These are phyloP conservation scores for Amanita thiersii DNA, from an alignment of 768 basidiomycete genomes.

Conservation along the genomic window DNA sequence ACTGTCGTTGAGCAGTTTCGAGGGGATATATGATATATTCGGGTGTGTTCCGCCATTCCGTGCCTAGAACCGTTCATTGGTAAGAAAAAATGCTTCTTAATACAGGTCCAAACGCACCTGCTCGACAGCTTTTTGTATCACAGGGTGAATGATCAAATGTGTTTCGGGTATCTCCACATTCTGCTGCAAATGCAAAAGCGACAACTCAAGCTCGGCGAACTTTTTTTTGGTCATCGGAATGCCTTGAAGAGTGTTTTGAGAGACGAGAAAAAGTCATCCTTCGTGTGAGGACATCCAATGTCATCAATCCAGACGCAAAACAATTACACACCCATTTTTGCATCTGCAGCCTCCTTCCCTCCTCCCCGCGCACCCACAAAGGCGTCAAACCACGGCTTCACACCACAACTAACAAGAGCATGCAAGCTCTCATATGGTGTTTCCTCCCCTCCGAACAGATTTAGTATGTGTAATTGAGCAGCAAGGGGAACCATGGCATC, in stretches of 20 bases:
- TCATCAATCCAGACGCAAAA: background rate
- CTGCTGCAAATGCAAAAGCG: conserved; percentile 90
- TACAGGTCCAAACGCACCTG: conserved; percentile 27
- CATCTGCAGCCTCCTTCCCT: conserved; percentile 63
- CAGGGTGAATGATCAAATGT: conserved; percentile 84
- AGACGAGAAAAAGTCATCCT: no score
- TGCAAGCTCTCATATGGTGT: conserved; percentile 95
- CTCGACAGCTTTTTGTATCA: conserved; percentile 83
- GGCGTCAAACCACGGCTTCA: conserved; percentile 98
- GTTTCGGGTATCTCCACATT: conserved; percentile 99
- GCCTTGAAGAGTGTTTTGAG: conserved; percentile 26
- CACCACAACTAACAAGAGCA: conserved; percentile 89
- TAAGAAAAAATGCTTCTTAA: conserved; percentile 8
- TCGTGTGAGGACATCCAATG: no score
- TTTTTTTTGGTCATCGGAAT: conserved; percentile 99
- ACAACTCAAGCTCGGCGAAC: conserved; percentile 95
- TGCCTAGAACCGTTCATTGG: conserved; percentile 21
- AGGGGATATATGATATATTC: conserved; percentile 68
- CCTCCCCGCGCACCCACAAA: conserved; percentile 81
- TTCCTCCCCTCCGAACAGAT: conserved; percentile 82
- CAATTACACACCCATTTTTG: conserved; percentile 55
- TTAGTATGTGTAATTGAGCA: conserved; percentile 84
- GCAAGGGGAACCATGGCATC: conserved; percentile 77
- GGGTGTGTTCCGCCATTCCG: conserved; percentile 51
- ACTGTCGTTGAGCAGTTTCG: conserved; percentile 74